Evolutionary conservation across 129 eudicot species (phyloP), one percentile per base, ranked within the genome.

Genomic region (Escallonia herrerae): DNA sequence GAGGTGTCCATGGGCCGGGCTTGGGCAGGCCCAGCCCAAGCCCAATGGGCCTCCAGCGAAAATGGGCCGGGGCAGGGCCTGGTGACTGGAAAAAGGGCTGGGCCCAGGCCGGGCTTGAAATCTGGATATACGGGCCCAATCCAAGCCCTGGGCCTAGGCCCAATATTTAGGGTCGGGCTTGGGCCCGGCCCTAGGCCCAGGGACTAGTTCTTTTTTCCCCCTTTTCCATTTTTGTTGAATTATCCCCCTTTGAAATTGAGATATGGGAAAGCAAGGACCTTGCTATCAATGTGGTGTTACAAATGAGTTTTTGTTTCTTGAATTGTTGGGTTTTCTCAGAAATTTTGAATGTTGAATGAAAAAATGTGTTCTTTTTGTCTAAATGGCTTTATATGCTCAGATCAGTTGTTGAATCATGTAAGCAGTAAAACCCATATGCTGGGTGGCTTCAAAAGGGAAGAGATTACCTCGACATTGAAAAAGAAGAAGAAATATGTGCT

Each of bases 271-370:
- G 86, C 58, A 53, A 12, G 58, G 58, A 53, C 58, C 58, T 53
- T 53, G 58, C 58, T 53, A 53, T 53, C 58, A 53, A 37, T 53
- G 58, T 14, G 58, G 58, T 53, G 58, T 53, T 53, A 53, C 58
- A 84, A 94, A 97, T 94, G 99, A 94, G 99, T 85, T 82, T 60
- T 70, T 43, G 14, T 81, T 58, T 71, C 38, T 64, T 72, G 42
- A 65, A 50, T 46, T 6, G 3, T 15, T 70, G 9, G 40, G 46
- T 55, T 41, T 67, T 8, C 50, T 43, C 63, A 47, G 15, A 68
- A 68, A 62, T 57, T 72, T 77, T 68, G 74, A 56, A 65, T 65
- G 49, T 43, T 44, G 61, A 39, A 68, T 42, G 6, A 62, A 43
- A 58, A 67, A 52, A 62, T 50, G 62, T 67, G 76, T 58, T 72